A percentile compares a stretch with the other conserved stretches of the same genome.
These are phyloP conservation scores for Cryphonectria japonica DNA, from an alignment of 2,329 filamentous ascomycete genomes.

Conservation along the genomic window DNA sequence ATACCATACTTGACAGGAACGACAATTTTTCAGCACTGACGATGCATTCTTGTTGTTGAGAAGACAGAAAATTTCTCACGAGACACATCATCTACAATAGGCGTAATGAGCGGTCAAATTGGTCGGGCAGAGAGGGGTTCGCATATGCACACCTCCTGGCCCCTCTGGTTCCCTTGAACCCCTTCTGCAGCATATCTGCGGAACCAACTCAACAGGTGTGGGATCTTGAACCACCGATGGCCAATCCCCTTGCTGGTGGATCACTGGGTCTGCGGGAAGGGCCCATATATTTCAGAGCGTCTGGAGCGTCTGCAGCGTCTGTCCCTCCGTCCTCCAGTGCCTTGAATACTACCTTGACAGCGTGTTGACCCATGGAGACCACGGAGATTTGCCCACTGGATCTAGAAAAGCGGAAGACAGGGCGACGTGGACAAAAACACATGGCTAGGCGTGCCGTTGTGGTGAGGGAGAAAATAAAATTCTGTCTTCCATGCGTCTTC, in stretches of 20 bases:
- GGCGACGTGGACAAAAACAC: constrained; percentile 11
- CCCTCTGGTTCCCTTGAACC: not conserved
- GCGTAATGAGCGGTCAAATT: constrained; percentile 14
- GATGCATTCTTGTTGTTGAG: not conserved
- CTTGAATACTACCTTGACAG: constrained; percentile 5
- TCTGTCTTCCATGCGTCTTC: not conserved
- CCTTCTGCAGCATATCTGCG: constrained; percentile 10
- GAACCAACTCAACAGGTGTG: constrained; percentile 16
- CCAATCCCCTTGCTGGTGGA: constrained; percentile 12
- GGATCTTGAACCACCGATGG: constrained; percentile 2
- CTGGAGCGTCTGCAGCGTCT: not conserved
- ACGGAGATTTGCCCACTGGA: not conserved
- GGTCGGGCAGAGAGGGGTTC: not conserved
- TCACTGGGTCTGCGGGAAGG: constrained; percentile 4
- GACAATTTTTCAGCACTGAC: not conserved
- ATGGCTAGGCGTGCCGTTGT: not conserved
- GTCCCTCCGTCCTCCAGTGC: not conserved
- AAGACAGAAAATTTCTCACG: not conserved
- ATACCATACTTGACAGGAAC: not conserved
- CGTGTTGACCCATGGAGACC: not conserved
- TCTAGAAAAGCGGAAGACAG: constrained; percentile 5
- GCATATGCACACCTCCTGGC: constrained; percentile 8
- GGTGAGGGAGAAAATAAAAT: not conserved
- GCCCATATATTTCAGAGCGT: not conserved
- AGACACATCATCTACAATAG: not conserved